A percentile compares a stretch with the other conserved stretches of the same genome.
These are phyloP conservation scores for Lachnellula suecica DNA, from an alignment of 2,329 filamentous ascomycete genomes.

Conservation along the genomic window DNA sequence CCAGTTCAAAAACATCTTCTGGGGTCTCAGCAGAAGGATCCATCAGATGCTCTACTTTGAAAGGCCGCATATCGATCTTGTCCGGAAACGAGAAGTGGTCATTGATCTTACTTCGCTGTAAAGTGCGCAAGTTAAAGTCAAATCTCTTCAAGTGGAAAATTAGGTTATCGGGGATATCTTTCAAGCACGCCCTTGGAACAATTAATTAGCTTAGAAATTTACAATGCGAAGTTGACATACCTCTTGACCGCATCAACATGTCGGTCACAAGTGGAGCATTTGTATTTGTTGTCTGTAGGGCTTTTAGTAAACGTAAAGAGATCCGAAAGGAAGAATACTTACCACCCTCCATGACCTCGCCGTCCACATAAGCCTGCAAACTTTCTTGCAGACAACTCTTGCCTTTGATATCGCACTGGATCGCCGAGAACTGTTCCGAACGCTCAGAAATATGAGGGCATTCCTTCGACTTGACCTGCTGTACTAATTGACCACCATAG, in stretches of 20 bases:
- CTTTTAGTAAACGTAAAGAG: conserved; percentile 23
- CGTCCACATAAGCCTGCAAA: conserved; percentile 90
- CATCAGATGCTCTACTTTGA: conserved; percentile 82
- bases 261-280: conserved; percentile 84
- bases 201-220: conserved; percentile 16
- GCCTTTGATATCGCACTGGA: conserved; percentile 95
- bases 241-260: conserved; percentile 93
- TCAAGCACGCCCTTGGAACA: conserved; percentile 71
- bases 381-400: conserved; percentile 83
- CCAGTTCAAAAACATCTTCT: conserved; percentile 84
- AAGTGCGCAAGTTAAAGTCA: conserved; percentile 74
- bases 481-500: conserved; percentile 87
- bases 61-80: conserved; percentile 82
- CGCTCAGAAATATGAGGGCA: conserved; percentile 91
- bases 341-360: conserved; percentile 93
- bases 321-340: conserved; percentile 28
- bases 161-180: conserved; percentile 88
- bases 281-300: conserved; percentile 86
- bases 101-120: conserved; percentile 90
- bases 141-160: conserved; percentile 95
- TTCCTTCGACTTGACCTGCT: conserved; percentile 93
- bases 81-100: conserved; percentile 88
- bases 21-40: conserved; percentile 53
- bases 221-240: conserved; percentile 38
- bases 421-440: conserved; percentile 87